These are phyloP conservation scores for Cladosporium sp. DNA, from an alignment of 2,329 filamentous ascomycete species.

Conservation along the genomic window DNA sequence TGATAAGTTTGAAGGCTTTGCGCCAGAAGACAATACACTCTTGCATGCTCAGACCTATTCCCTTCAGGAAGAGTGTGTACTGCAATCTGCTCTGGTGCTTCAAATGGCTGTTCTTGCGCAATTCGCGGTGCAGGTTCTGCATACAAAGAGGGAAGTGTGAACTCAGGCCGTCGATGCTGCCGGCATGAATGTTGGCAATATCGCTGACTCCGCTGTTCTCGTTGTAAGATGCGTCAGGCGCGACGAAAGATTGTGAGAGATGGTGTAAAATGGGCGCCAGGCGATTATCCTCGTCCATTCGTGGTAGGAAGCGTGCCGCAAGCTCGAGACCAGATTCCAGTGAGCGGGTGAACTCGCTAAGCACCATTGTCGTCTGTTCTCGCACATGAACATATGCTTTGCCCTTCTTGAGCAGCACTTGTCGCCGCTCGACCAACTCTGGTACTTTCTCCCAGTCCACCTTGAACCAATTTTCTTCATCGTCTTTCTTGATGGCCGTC, in stretches of 20 bases:
- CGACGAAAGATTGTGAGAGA: slow-evolving; percentile 93
- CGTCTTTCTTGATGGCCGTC: slow-evolving; percentile 54
- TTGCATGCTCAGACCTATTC: slow-evolving; percentile 87
- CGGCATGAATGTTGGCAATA: slow-evolving; percentile 73
- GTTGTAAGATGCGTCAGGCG: slow-evolving; percentile 81
- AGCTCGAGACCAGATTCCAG: slow-evolving; percentile 84
- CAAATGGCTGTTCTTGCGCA: slow-evolving; percentile 84
- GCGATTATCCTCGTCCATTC: slow-evolving; percentile 94
- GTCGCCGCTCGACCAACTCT: slow-evolving; percentile 78
- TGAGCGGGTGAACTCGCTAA: slow-evolving; percentile 78
- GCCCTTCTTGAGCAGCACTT: slow-evolving; percentile 73
- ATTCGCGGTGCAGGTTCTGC: slow-evolving; percentile 81
- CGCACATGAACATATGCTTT: slow-evolving; percentile 88
- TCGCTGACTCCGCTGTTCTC: slow-evolving; percentile 58
- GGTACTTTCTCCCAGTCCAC: slow-evolving; percentile 94
- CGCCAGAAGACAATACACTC: slow-evolving; percentile 94
- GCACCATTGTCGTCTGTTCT: slow-evolving; percentile 85
- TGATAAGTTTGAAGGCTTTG: slow-evolving; percentile 77
- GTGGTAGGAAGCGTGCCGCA: slow-evolving; percentile 85
- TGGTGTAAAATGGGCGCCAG: slow-evolving; percentile 74
- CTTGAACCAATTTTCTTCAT: slow-evolving; percentile 92
- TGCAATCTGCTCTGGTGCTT: slow-evolving; percentile 93
- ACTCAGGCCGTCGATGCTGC: slow-evolving; percentile 76
- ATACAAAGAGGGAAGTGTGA: slow-evolving; percentile 91
- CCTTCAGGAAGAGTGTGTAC: slow-evolving; percentile 95